Percentiles rank a stretch among this genome's conserved stretches.
These are phyloP conservation scores for Pterocarpus macrocarpus DNA, from an alignment of 306 rosid species.

Conservation along the genomic window DNA sequence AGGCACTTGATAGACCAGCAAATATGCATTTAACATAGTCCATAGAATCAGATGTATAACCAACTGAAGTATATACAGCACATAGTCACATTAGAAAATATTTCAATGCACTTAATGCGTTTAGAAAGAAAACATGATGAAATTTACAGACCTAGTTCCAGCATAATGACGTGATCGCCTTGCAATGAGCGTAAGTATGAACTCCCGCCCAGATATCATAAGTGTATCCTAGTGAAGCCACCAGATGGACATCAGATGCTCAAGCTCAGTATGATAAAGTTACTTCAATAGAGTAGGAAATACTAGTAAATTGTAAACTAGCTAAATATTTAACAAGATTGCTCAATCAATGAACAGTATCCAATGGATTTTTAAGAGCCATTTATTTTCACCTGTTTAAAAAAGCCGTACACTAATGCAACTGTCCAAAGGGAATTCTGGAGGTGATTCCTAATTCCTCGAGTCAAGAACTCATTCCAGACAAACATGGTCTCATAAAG, in stretches of 20 bases:
- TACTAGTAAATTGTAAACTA: conserved; percentile 6
- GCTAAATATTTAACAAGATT: conserved; percentile 24
- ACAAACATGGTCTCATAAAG: conserved; percentile 94
- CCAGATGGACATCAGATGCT: conserved; percentile 41
- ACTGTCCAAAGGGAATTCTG: conserved; percentile 93
- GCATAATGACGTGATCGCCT: conserved; percentile 99
- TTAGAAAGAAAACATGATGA: conserved; percentile 25
- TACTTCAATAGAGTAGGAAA: conserved; percentile 41
- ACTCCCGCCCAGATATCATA: conserved; percentile 67
- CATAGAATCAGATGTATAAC: conserved; percentile 33
- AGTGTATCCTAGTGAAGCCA: conserved; percentile 70
- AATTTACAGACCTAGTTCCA: conserved; percentile 84
- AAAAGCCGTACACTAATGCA: conserved; percentile 95
- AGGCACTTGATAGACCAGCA: conserved; percentile 1
- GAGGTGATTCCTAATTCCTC: conserved; percentile 78
- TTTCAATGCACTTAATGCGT: not conserved
- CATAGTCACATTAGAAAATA: conserved; percentile 37
- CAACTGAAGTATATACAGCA: not conserved
- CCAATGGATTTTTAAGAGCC: conserved; percentile 25
- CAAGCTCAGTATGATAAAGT: conserved; percentile 16
- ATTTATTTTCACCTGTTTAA: conserved; percentile 79
- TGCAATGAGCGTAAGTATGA: conserved; percentile 85
- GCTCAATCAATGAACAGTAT: conserved; percentile 28
- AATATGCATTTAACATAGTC: not conserved
- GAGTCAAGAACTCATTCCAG: conserved; percentile 97